Conservation (phyloP, 1,139 yeast genomes). For the Sugiyamaella paludigena region DNA sequence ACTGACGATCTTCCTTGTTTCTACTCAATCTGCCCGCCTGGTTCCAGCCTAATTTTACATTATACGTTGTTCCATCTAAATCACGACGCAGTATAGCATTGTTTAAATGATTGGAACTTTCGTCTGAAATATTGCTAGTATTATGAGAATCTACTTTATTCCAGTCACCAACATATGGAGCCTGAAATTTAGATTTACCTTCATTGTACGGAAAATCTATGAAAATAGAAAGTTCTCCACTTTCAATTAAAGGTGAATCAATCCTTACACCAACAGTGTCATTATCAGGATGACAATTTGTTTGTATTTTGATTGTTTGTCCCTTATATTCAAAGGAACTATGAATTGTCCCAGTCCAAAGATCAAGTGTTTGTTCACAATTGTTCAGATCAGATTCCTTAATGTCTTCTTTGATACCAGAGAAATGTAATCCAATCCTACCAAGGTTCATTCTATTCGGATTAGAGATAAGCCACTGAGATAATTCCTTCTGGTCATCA, state of each 20-base stretch:
- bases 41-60: conserved; percentile 4
- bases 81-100: not conserved
- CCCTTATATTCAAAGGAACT: conserved; percentile 7
- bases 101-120: not conserved
- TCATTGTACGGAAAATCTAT: conserved; percentile 14
- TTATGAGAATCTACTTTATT: conserved; percentile 8
- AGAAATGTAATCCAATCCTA: conserved; percentile 12
- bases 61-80: conserved; percentile 6
- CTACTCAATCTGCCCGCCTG: not conserved
- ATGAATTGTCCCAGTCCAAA: conserved; percentile 9
- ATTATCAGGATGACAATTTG: conserved; percentile 7
- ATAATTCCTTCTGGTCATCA: conserved; percentile 15
- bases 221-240: conserved; percentile 3
- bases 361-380: conserved; percentile 7
- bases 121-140: not conserved
- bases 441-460: conserved; percentile 18
- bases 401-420: not conserved
- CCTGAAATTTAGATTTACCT: conserved; percentile 14
- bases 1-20: not conserved
- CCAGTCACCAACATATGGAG: conserved; percentile 17
- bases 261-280: conserved; percentile 11
- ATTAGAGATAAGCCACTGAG: conserved; percentile 18
- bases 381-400: conserved; percentile 5
- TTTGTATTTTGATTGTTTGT: conserved; percentile 1
- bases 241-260: conserved; percentile 6